phyloP scores from a whole-genome alignment of 208 protist genomes.

The Leishmania tropica region DNA sequence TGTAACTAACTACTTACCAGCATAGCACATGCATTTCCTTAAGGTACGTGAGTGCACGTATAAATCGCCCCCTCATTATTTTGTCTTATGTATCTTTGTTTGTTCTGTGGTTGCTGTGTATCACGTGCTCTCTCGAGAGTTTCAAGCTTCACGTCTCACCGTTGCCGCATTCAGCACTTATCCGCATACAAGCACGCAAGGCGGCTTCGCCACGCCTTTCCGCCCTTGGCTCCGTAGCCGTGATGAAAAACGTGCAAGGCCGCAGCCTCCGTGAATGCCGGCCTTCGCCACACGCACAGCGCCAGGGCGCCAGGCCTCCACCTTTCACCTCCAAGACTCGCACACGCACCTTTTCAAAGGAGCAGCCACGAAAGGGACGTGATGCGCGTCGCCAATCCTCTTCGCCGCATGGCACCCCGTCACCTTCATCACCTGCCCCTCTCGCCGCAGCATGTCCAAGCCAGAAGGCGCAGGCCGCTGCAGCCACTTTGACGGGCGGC shows the following conservation, averaged over 20 bases:
- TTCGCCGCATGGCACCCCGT: background rate
- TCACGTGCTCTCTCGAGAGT: background rate
- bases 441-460: background rate
- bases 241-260: background rate
- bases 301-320: background rate
- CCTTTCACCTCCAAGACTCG: background rate
- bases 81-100: background rate
- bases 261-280: background rate
- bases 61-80: background rate
- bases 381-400: background rate
- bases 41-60: background rate
- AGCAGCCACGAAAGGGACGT: background rate
- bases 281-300: constrained; percentile 4
- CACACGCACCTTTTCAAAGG: background rate
- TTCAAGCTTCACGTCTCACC: background rate
- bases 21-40: background rate
- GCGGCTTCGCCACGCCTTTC: background rate
- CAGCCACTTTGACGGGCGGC: background rate
- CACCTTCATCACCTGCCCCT: background rate
- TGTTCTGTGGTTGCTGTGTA: constrained; percentile 7
- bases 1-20: background rate
- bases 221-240: background rate
- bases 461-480: background rate
- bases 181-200: background rate
- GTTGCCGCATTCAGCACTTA: background rate